These are phyloP conservation scores for Coemansia sp. DNA, from an alignment of 192 early-diverging fungal genomes.

Conservation along the genomic window DNA sequence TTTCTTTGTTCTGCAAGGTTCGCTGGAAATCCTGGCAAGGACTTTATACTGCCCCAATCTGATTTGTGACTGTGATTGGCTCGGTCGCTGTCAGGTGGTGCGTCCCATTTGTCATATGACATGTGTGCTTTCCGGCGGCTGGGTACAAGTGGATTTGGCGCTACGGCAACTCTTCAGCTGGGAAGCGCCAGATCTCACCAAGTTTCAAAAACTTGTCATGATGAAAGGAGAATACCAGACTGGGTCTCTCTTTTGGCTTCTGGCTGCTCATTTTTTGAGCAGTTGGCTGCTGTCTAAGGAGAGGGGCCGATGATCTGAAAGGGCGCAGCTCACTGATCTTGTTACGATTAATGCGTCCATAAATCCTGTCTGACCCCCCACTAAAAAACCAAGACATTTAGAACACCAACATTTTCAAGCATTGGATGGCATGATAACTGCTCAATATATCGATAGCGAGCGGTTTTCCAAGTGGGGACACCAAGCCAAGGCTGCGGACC, in stretches of 20 bases:
- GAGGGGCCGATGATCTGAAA: constrained; percentile 6
- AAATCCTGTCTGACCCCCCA: constrained; percentile 13
- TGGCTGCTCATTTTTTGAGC: background rate
- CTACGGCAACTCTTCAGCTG: background rate
- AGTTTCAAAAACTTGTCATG: constrained; percentile 32
- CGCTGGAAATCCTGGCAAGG: background rate
- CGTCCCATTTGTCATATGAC: background rate
- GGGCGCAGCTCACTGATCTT: constrained; percentile 17
- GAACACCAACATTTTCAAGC: no score
- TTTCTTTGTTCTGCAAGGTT: background rate
- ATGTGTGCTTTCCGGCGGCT: background rate
- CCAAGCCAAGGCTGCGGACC: no score
- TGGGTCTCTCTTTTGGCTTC: constrained; percentile 10
- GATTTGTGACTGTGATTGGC: background rate
- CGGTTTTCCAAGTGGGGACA: no score
- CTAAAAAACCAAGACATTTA: background rate
- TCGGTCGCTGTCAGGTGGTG: background rate
- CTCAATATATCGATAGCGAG: no score
- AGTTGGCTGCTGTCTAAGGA: background rate
- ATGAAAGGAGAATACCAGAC: constrained; percentile 23
- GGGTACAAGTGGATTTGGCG: constrained; percentile 1
- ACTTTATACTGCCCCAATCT: background rate
- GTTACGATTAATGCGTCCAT: constrained; percentile 20
- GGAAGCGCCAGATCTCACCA: constrained; percentile 32
- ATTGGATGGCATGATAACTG: no score